Conservation (phyloP, 2,329 filamentous ascomycete species). For the Dissoconium aciculare region DNA sequence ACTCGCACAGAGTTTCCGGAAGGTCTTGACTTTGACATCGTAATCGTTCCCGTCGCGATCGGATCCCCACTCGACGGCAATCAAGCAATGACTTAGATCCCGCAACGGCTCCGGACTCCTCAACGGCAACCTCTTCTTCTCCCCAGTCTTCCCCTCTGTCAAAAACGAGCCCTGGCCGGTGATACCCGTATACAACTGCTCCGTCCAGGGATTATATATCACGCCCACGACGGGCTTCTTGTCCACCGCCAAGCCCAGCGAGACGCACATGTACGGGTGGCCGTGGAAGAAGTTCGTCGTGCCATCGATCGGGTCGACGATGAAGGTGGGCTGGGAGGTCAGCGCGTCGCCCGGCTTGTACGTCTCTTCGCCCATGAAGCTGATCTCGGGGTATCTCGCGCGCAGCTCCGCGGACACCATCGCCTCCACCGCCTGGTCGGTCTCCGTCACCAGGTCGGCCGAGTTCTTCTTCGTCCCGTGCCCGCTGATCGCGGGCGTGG, state of each 20-base stretch:
- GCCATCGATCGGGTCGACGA: conserved; percentile 71
- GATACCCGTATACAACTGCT: conserved; percentile 54
- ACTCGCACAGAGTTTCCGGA: conserved; percentile 37
- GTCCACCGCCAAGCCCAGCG: conserved; percentile 54
- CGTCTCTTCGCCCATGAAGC: conserved; percentile 63
- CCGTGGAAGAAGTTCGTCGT: conserved; percentile 70
- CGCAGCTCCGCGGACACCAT: conserved; percentile 39
- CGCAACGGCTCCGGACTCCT: conserved; percentile 37
- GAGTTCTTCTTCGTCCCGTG: conserved; percentile 38
- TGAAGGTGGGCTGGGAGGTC: conserved; percentile 55
- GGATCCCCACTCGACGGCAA: conserved; percentile 61
- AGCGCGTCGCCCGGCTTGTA: conserved; percentile 51
- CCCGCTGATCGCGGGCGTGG: conserved; percentile 28
- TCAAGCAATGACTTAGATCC: conserved; percentile 47
- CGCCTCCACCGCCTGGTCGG: conserved; percentile 46
- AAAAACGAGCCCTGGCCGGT: conserved; percentile 50
- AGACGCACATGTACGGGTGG: conserved; percentile 61
- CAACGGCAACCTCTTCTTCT: conserved; percentile 31
- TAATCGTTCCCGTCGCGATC: conserved; percentile 54
- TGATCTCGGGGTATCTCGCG: conserved; percentile 39
- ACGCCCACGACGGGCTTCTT: conserved; percentile 52
- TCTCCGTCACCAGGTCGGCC: conserved; percentile 49
- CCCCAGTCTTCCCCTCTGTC: conserved; percentile 19
- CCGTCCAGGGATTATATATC: conserved; percentile 65
- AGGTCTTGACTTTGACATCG: conserved; percentile 52